phyloP scores from a whole-genome alignment of 768 basidiomycete species.

The Mycena vulgaris region DNA sequence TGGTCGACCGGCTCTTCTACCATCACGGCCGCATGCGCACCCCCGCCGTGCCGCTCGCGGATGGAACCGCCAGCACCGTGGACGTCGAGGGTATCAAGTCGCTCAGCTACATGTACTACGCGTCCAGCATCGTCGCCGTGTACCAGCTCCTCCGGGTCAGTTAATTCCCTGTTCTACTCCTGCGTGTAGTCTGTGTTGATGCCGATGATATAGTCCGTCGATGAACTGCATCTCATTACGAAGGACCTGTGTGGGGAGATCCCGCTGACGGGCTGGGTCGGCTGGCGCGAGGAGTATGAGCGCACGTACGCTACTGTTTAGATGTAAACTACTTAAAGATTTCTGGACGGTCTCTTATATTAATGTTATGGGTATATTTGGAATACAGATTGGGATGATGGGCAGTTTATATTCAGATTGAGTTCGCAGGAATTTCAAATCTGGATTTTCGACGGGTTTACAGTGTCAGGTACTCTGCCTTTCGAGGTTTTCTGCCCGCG shows the following conservation, averaged over 20 bases:
- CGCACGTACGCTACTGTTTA: constrained; percentile 5
- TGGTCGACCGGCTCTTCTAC: constrained; percentile 63
- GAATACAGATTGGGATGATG: too few relatives aligned
- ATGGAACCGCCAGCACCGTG: neutral
- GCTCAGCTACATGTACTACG: constrained; percentile 57
- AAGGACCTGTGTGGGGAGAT: constrained; percentile 59
- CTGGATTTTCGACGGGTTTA: too few relatives aligned
- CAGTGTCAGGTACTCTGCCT: too few relatives aligned
- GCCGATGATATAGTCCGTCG: constrained; percentile 48
- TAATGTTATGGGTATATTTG: too few relatives aligned
- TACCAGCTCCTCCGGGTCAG: constrained; percentile 54
- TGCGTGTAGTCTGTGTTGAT: neutral
- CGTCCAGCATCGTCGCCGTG: constrained; percentile 56
- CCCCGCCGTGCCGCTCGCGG: neutral
- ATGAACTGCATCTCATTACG: constrained; percentile 55
- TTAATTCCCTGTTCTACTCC: neutral
- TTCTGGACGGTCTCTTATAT: too few relatives aligned
- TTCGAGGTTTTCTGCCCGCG: too few relatives aligned
- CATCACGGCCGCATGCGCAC: constrained; percentile 44
- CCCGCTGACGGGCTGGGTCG: constrained; percentile 54
- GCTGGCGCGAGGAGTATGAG: constrained; percentile 56
- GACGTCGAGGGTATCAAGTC: constrained; percentile 43
- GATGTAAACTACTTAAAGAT: too few relatives aligned
- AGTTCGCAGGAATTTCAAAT: too few relatives aligned
- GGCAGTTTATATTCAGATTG: too few relatives aligned